Evolutionary conservation across 805 yeast genomes (phyloP).

Genomic region (Yamadazyma takamatsuzukensis): DNA sequence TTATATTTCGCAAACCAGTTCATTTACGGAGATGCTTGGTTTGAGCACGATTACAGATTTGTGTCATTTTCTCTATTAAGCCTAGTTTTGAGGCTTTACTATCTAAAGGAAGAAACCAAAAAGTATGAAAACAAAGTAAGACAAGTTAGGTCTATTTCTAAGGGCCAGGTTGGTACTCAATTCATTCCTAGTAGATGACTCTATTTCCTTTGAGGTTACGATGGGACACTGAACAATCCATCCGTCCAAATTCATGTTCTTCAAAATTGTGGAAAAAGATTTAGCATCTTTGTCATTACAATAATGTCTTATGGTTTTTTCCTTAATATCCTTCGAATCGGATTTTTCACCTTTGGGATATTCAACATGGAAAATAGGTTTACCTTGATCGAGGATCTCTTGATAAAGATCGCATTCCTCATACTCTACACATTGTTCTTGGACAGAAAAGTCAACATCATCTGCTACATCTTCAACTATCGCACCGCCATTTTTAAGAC

Average conservation of each 20-base stretch:
- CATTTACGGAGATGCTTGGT: too few relatives aligned
- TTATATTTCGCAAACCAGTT: too few relatives aligned
- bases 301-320: constrained; percentile 2
- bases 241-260: constrained; percentile 19
- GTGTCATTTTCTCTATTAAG: too few relatives aligned
- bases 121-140: too few relatives aligned
- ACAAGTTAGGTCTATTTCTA: too few relatives aligned
- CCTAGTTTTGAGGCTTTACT: too few relatives aligned
- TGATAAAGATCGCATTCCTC: constrained; percentile 18
- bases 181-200: background rate
- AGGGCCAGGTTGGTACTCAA: too few relatives aligned
- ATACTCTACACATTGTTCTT: constrained; percentile 24
- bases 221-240: constrained; percentile 16
- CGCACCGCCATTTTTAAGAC: constrained; percentile 21
- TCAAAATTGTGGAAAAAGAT: constrained; percentile 18
- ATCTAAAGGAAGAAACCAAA: too few relatives aligned
- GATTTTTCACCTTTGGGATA: constrained; percentile 19
- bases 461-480: constrained; percentile 16
- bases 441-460: constrained; percentile 20
- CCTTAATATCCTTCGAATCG: constrained; percentile 5
- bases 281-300: constrained; percentile 9
- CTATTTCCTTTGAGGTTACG: too few relatives aligned
- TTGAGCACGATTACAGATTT: too few relatives aligned
- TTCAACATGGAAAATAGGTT: constrained; percentile 23
- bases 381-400: constrained; percentile 12